These are phyloP conservation scores for Capronia americana DNA, from an alignment of 2,329 filamentous ascomycete genomes.

Conservation along the genomic window DNA sequence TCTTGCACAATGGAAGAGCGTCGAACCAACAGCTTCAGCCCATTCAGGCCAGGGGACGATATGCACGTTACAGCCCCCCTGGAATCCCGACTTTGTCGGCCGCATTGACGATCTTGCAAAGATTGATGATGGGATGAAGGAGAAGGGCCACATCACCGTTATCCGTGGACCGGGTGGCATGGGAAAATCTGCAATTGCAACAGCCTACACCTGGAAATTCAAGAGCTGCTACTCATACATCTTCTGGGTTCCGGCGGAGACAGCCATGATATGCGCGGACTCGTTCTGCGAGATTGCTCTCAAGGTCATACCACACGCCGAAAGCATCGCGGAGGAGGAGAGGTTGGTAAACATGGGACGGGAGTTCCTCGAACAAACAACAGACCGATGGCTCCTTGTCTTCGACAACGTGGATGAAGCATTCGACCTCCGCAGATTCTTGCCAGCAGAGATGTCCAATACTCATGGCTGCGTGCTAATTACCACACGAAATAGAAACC, in stretches of 20 bases:
- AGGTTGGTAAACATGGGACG: constrained; percentile 7
- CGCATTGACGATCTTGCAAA: constrained; percentile 1
- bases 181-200: constrained; percentile 5
- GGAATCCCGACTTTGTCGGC: constrained; percentile 12
- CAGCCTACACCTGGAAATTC: constrained; percentile 14
- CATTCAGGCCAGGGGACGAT: constrained; percentile 2
- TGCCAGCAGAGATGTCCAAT: neutral
- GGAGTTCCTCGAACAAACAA: constrained; percentile 8
- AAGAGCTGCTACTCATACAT: constrained; percentile 11
- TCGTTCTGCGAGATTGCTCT: constrained; percentile 1
- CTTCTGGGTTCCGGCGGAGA: constrained; percentile 10
- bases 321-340: constrained; percentile 2
- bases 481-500: neutral
- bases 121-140: neutral
- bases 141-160: neutral
- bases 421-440: neutral
- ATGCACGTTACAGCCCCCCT: constrained; percentile 1
- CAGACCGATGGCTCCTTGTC: constrained; percentile 4
- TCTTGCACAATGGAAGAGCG: neutral
- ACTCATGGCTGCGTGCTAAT: constrained; percentile 8
- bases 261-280: constrained; percentile 10
- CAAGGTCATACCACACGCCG: neutral
- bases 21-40: neutral
- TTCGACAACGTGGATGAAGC: constrained; percentile 12
- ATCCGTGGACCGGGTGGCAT: neutral